Base-by-base conservation (phyloP, 306 rosid species). In the Quercus wislizeni region DNA sequence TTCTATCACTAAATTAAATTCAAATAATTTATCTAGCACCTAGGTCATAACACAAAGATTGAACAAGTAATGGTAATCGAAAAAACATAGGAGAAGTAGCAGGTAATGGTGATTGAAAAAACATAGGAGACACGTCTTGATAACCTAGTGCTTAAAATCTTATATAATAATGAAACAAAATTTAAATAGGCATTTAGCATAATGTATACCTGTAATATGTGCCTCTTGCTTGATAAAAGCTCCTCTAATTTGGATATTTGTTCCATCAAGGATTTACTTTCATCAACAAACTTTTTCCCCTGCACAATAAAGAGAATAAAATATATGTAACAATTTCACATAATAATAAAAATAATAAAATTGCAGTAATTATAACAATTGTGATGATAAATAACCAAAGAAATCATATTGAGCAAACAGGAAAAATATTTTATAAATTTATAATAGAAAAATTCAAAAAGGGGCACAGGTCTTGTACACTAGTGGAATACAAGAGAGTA, bases 191-290 rank as follows among this genome's bases (percentile, higher is more conserved):
- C 73, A 63, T 54, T 18, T 7, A 23, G 17, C 19, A 30, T 33
- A 46, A 15, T 11, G 3, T 61, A n/a, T 89, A 95, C 99, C 98
- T 91, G 89, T 38, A 95, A 83, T 75, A 95, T 90, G 81, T 88
- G 81, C 75, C 86, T 91, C 92, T 82, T 85, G 90, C 87, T 89
- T 76, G 98, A 91, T 80, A 95, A 86, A 74, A 95, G 89, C 83
- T 90, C 94, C 88, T 89, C 99, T 73, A 95, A 81, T 86, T 90
- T 90, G 64, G 89, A 86, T 77, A 95, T 93, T 79, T 91, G 92
- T 41, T 90, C 96, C 54, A 6, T 87, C 85, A 95, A 73, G 14
- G 90, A 87, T 77, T 92, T 87, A 76, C 90, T 85, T 89, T 95
- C 99, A 80, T 89, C 92, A 38, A 78, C 68, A 55, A 89, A 93